Conservation (phyloP, 2,329 filamentous ascomycete genomes). For the Scedosporium apiospermum region DNA sequence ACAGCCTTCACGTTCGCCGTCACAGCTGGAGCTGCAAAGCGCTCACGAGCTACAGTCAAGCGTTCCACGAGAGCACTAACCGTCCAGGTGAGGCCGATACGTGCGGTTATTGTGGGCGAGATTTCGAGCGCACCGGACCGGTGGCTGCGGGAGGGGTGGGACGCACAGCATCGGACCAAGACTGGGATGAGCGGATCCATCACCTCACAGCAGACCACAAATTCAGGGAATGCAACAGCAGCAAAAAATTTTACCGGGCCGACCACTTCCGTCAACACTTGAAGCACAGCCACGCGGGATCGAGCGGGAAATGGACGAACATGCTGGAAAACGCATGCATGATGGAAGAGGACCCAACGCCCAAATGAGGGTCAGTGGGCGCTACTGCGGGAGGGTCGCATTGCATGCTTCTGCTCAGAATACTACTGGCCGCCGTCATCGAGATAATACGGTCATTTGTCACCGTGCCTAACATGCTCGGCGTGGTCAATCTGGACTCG, state of each 20-base stretch:
- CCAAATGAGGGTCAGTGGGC: conserved; percentile 11
- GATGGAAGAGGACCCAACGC: conserved; percentile 67
- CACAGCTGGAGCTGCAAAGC: conserved; percentile 97
- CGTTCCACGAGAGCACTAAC: conserved; percentile 73
- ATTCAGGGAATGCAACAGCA: conserved; percentile 94
- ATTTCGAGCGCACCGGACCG: conserved; percentile 50
- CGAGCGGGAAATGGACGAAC: conserved; percentile 98
- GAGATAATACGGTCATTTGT: background rate
- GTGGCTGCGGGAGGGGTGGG: conserved; percentile 22
- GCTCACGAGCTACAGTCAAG: conserved; percentile 65
- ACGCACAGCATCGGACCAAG: conserved; percentile 58
- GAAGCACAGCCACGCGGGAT: conserved; percentile 93
- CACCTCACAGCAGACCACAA: conserved; percentile 91
- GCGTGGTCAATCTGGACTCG: background rate
- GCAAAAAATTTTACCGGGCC: conserved; percentile 95
- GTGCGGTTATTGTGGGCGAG: conserved; percentile 92
- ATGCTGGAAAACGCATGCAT: conserved; percentile 96
- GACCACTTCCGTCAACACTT: conserved; percentile 98
- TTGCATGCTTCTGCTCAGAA: conserved; percentile 1
- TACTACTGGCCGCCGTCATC: background rate
- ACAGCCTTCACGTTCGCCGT: conserved; percentile 81
- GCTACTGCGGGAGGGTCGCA: background rate
- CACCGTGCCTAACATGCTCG: background rate
- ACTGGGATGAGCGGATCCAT: conserved; percentile 79
- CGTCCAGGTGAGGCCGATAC: conserved; percentile 62